Base-by-base conservation (phyloP, 106 monocot species). In the Chionographis japonica region DNA sequence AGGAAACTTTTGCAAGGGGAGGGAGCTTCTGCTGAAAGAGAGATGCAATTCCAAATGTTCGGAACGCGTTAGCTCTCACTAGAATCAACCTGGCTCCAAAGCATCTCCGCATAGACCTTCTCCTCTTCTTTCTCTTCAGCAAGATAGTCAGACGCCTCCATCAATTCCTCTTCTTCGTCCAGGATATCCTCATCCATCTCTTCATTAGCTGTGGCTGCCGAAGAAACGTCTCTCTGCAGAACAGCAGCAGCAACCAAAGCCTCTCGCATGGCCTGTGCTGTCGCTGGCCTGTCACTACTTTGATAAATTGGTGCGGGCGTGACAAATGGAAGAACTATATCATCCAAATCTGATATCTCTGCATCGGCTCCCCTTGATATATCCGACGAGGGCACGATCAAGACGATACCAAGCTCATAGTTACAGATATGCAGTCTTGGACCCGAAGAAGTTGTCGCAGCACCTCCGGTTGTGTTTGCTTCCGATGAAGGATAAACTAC, bases 21-120 rank as follows among this genome's bases (percentile, higher is more conserved):
- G 27, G 27, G 27, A 27, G 27, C 27, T 27, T 27, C 27, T 1
- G 27, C 27, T 27, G 27, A 27, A 27, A 27, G 27, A 27, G 27
- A 27, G 1, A 27, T 27, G 27, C 27, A 27, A 27, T 27, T 27
- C 1, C 27, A 27, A 27, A 27, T 0, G 27, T 27, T 27, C 1
- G 27, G 27, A 43, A 56, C 37, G 4, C 12, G 17, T 57, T 35
- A 78, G 54, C 64, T 74, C 52, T 81, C 83, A 69, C 76, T 68
- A 52, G 81, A 93, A 52, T 84, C 81, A 12, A 84, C 70, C 58
- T 94, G 86, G 73, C 84, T 82, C 93, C 89, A 90, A n/a, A 94
- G 84, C 90, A 87, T 90, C 60, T 94, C 93, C 3, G 89, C 93
- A 66, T 93, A 93, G 16, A 90, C 78, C 57, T 82, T 89, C 70